Evolutionary conservation across 2,329 filamentous ascomycete species (phyloP).

Genomic region (Trichoderma atrobrunneum): DNA sequence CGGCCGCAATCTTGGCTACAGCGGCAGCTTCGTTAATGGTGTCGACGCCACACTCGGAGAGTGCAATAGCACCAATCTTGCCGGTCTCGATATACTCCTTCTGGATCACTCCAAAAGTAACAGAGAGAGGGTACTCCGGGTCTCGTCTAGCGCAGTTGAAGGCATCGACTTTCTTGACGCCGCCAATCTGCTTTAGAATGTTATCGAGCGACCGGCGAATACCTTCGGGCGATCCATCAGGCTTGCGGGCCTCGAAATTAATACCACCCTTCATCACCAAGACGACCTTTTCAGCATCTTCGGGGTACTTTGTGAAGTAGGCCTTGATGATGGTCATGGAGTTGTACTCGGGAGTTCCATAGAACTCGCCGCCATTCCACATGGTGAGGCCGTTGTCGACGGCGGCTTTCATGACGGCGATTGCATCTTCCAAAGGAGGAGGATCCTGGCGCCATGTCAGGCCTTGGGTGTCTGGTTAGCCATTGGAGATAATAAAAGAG

Average conservation of each 20-base stretch:
- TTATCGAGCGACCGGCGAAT: constrained; percentile 59
- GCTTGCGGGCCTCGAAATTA: constrained; percentile 29
- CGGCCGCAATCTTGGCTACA: constrained; percentile 43
- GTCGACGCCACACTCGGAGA: constrained; percentile 49
- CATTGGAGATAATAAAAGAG: not conserved
- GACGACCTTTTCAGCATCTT: constrained; percentile 60
- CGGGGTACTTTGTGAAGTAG: constrained; percentile 63
- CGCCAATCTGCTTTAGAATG: constrained; percentile 48
- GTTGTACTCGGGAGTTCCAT: constrained; percentile 58
- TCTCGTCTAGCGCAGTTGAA: constrained; percentile 61
- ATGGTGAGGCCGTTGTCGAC: constrained; percentile 45
- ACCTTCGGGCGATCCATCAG: constrained; percentile 52
- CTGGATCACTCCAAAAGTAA: constrained; percentile 44
- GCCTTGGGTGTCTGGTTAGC: constrained; percentile 28
- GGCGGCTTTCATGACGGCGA: constrained; percentile 55
- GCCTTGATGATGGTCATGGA: constrained; percentile 56
- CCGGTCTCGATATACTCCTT: constrained; percentile 51
- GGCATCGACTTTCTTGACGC: constrained; percentile 57
- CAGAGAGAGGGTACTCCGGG: constrained; percentile 42
- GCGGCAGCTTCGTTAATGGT: constrained; percentile 49
- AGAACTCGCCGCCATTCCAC: constrained; percentile 66
- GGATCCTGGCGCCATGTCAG: constrained; percentile 44
- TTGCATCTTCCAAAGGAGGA: constrained; percentile 45
- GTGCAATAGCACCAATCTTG: constrained; percentile 49
- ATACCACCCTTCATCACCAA: constrained; percentile 61